phyloP scores from a whole-genome alignment of 202 grass and related monocot genomes.

The Sporobolus alterniflorus region DNA sequence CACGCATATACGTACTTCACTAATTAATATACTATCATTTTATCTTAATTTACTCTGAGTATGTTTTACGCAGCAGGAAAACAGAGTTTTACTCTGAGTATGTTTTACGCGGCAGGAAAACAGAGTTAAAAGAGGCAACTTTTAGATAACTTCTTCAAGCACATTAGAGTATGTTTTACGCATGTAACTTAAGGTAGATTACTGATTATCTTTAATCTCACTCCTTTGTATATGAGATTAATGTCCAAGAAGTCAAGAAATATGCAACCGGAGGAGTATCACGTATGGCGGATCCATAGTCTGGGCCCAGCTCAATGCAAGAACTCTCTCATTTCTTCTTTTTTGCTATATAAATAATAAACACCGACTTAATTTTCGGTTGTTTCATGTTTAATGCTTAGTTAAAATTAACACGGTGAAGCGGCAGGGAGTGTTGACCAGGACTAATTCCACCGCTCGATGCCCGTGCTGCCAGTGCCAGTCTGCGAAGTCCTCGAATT shows the following conservation, averaged over 20 bases:
- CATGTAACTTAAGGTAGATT: not conserved
- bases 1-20: not conserved
- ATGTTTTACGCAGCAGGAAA: too few species aligned
- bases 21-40: not conserved
- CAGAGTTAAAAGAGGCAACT: not conserved
- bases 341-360: not conserved
- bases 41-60: not conserved
- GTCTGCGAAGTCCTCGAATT: slow-evolving; percentile 4
- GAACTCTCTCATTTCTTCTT: not conserved
- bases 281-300: not conserved
- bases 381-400: not conserved
- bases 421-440: slow-evolving; percentile 15
- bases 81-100: not conserved
- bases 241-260: too few species aligned
- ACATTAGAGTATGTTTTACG: not conserved
- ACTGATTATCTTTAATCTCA: too few species aligned
- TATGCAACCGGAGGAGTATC: not conserved
- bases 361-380: not conserved
- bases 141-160: not conserved
- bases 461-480: not conserved
- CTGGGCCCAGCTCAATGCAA: not conserved
- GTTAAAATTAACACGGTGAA: not conserved
- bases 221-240: too few species aligned
- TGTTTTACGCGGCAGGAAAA: not conserved
- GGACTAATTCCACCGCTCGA: slow-evolving; percentile 17